These are phyloP conservation scores for Fusarium papillatum DNA, from an alignment of 2,329 filamentous ascomycete genomes.

Conservation along the genomic window DNA sequence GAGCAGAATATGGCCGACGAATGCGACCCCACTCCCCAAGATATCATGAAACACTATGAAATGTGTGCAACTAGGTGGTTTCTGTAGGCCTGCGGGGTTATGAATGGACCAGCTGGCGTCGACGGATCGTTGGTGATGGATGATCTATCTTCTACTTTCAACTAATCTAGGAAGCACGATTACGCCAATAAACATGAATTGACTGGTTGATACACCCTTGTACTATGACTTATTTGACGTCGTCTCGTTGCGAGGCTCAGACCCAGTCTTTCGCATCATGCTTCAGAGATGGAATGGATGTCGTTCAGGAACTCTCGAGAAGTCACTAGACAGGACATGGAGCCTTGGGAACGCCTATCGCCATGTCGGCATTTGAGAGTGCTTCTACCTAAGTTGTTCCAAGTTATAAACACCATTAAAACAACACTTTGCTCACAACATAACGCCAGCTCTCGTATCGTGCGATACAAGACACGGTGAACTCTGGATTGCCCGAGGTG, in stretches of 20 bases:
- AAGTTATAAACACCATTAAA: neutral
- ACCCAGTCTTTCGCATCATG: neutral
- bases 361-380: neutral
- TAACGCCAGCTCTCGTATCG: neutral
- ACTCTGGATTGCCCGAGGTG: neutral
- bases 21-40: too few relatives aligned
- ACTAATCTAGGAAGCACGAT: too few relatives aligned
- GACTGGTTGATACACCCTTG: too few relatives aligned
- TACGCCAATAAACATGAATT: too few relatives aligned
- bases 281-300: neutral
- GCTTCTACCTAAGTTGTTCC: neutral
- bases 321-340: neutral
- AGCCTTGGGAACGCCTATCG: neutral
- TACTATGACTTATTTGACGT: too few relatives aligned
- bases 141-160: too few relatives aligned
- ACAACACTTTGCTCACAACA: neutral
- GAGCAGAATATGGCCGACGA: neutral
- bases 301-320: neutral
- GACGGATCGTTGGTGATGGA: too few relatives aligned
- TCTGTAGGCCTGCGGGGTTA: too few relatives aligned
- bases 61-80: too few relatives aligned
- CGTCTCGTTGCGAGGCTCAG: neutral
- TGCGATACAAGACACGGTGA: neutral
- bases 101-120: too few relatives aligned
- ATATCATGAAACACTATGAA: neutral